Evolutionary conservation across 2,329 filamentous ascomycete genomes (phyloP), one percentile per base, ranked within the genome.

Genomic region (Fusarium sulawesiense): DNA sequence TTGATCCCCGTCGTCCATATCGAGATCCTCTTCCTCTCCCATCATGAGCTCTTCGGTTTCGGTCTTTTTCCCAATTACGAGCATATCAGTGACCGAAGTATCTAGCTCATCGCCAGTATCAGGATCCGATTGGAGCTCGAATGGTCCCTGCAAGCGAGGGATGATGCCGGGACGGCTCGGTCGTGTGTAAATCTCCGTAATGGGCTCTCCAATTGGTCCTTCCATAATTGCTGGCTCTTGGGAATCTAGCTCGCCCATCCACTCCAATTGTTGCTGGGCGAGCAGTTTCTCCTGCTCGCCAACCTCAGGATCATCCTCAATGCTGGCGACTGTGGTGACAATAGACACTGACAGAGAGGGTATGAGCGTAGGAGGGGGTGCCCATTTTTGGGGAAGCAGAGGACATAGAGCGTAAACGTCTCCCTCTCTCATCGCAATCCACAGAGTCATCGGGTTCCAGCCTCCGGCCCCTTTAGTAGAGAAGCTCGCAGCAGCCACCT

Each of bases 361-460:
- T 16, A 97, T 89, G 32, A 96, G 84, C 0, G 92, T 91, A 3
- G 90, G 86, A 16, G 91, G 90, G 25, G 92, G 90, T 25, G 92
- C 89, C 94, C 95, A 98, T 74, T 91, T 93, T 54, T 90, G 89
- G 1, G 96, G 96, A 32, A 99, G 84, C 42, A 99, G 85, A 3
- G 96, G 96, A 77, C 94, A 98, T 11, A 99, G 83, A 3, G 95
- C 94, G 76, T 99, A 99, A 8, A 98, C 87, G 76, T 98, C 94
- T 6, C 96, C 96, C 64, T 93, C 92, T 40, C 89, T 89, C 92
- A 98, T 99, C n/a, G 94, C 94, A 54, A 98, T 84, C 93, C 95
- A 99, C 13, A 99, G 85, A 1, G 96, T 98, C 92, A 98, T 98
- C 12, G 94, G 89, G 10, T 94, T 92, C 96, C 96, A 99, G 56